Evolutionary conservation across 805 yeast species (phyloP).

Genomic region (Wickerhamiella shivajii): DNA sequence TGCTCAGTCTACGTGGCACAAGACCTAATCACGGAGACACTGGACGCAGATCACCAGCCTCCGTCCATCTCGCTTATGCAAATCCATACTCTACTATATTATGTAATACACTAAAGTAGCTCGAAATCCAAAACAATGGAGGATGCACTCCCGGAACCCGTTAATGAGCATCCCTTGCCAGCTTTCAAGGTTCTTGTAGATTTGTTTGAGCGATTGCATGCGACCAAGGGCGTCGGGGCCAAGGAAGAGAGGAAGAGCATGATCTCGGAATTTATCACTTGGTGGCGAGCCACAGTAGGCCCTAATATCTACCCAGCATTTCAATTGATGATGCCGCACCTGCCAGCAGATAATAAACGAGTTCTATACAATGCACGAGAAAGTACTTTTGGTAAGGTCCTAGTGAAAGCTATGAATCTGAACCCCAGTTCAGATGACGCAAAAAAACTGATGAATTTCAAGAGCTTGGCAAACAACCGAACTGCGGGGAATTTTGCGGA

Average conservation of each 20-base stretch:
- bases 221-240: slow-evolving; percentile 5
- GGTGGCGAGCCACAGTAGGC: slow-evolving; percentile 44
- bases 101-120: no score
- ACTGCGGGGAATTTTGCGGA: slow-evolving; percentile 35
- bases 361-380: slow-evolving; percentile 50
- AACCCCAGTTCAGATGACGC: slow-evolving; percentile 51
- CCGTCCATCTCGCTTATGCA: no score
- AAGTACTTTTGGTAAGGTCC: slow-evolving; percentile 35
- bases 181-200: slow-evolving; percentile 2
- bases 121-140: no score
- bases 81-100: no score
- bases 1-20: no score
- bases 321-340: slow-evolving; percentile 42
- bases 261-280: slow-evolving; percentile 29
- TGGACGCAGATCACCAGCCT: no score
- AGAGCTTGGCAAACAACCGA: slow-evolving; percentile 28
- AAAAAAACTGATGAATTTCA: slow-evolving; percentile 35
- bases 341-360: slow-evolving; percentile 36
- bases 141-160: no score
- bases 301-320: slow-evolving; percentile 54
- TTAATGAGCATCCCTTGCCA: slow-evolving; percentile 2
- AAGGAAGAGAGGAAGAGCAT: slow-evolving; percentile 10
- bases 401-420: slow-evolving; percentile 38
- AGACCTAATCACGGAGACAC: no score
- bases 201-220: slow-evolving; percentile 5